Base-by-base conservation (phyloP, 768 basidiomycete species). In the Lyophyllum shimeji region DNA sequence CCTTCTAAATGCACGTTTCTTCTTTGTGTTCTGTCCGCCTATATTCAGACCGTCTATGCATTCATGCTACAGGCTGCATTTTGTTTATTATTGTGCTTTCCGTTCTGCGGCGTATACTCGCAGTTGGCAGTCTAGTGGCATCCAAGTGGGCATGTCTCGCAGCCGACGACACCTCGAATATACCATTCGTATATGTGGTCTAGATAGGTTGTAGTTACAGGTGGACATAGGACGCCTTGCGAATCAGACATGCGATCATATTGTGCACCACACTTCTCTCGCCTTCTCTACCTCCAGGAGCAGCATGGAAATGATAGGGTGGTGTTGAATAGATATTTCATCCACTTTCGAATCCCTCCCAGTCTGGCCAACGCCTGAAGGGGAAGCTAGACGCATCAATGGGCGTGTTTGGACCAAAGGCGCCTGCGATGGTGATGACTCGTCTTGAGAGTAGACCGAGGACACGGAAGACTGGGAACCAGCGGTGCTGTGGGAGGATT, bases 1-100 rank as follows among this genome's bases (percentile, higher is more conserved):
- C 82, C 12, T 89, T 90, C 61, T 79, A 39, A 65, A 57, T 13
- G 18, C 24, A 18, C n/a, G 17, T 12, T 7, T 53, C 27, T 23
- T 46, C 34, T 13, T 43, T 29, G 48, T 57, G 42, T 53, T 8
- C 24, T 24, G 20, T 44, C 25, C 18, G 24, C 53, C 4, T 31
- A 17, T 47, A 34, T 46, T 33, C 20, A 25, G 44, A 47, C 52
- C 25, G 25, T 52, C 31, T 42, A 20, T 39, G 20, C 20, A 46
- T 51, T 37, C 37, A 27, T 52, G 31, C 43, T 49, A 29, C 51
- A 49, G 12, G 37, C 39, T 50, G 42, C 50, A 53, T 15, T 12
- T 34, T 50, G 50, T 46, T 51, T 51, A 51, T 59, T 46, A 20
- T 50, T 50, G 51, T 57, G 55, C 45, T 54, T 52, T 52, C 39